Conservation (phyloP, 2,329 filamentous ascomycete genomes). For the Sporothrix dimorphospora region DNA sequence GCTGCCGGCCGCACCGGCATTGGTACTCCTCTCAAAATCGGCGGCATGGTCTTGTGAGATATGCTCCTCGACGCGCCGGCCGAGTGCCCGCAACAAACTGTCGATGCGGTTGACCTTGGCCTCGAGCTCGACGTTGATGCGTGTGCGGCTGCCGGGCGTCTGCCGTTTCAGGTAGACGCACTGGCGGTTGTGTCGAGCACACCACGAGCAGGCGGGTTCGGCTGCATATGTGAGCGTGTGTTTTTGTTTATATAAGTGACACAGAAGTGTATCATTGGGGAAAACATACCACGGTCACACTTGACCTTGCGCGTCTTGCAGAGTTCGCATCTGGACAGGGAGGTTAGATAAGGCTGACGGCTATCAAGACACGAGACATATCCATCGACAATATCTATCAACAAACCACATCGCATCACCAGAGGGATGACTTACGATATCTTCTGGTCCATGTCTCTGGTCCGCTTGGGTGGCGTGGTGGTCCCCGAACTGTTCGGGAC, state of each 20-base stretch:
- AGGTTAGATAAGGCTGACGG: conserved; percentile 9
- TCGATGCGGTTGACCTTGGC: conserved; percentile 71
- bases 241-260: background rate
- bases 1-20: background rate
- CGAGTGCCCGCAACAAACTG: conserved; percentile 64
- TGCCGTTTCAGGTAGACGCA: conserved; percentile 72
- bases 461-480: conserved; percentile 31
- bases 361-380: background rate
- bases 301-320: conserved; percentile 82
- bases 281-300: conserved; percentile 63
- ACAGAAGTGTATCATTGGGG: too few relatives aligned
- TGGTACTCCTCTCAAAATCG: background rate
- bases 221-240: conserved; percentile 41
- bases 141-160: conserved; percentile 66
- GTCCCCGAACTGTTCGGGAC: conserved; percentile 29
- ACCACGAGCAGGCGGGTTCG: conserved; percentile 72
- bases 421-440: conserved; percentile 17
- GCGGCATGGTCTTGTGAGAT: conserved; percentile 29
- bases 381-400: background rate
- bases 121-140: conserved; percentile 74
- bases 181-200: conserved; percentile 61
- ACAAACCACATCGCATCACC: background rate
- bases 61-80: conserved; percentile 41
- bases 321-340: conserved; percentile 62
- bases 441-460: conserved; percentile 29